A percentile compares a stretch with the other conserved stretches of the same genome.
Conservation (phyloP, 139 green algal species). For the Chlorella sp. region DNA sequence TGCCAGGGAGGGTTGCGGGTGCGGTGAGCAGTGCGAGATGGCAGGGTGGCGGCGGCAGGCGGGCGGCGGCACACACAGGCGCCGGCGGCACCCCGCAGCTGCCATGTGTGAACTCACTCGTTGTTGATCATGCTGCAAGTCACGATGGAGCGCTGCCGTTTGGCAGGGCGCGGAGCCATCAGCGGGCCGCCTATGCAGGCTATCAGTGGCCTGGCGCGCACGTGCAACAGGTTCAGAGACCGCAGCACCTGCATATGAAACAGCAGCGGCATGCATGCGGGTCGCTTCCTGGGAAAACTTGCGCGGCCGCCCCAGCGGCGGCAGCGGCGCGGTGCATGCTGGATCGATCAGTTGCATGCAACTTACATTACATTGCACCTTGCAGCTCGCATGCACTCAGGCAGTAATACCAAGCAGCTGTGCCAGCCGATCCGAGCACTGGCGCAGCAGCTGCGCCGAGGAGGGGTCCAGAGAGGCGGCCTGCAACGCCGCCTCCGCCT, state of each 20-base stretch:
- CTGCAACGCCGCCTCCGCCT: neutral
- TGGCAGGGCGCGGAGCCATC: slow-evolving; percentile 5
- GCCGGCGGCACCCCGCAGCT: neutral
- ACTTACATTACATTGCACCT: too few relatives aligned
- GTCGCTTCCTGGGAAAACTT: too few relatives aligned
- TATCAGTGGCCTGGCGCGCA: too few relatives aligned
- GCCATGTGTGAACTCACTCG: neutral
- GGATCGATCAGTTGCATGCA: too few relatives aligned
- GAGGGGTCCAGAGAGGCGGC: neutral
- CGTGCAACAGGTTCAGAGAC: too few relatives aligned
- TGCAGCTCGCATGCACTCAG: slow-evolving; percentile 1
- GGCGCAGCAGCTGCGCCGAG: neutral
- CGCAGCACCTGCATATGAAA: too few relatives aligned
- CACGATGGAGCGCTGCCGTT: neutral
- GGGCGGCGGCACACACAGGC: neutral
- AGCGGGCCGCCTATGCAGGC: too few relatives aligned
- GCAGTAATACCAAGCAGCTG: slow-evolving; percentile 5
- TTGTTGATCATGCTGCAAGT: neutral
- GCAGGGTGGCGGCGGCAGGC: neutral
- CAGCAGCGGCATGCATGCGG: too few relatives aligned
- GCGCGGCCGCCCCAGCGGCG: too few relatives aligned
- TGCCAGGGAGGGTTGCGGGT: too few relatives aligned
- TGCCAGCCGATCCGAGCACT: neutral
- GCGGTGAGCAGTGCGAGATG: neutral
- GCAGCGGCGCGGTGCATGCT: neutral